Conservation (phyloP, 805 yeast genomes). For the Metschnikowia colocasiae region DNA sequence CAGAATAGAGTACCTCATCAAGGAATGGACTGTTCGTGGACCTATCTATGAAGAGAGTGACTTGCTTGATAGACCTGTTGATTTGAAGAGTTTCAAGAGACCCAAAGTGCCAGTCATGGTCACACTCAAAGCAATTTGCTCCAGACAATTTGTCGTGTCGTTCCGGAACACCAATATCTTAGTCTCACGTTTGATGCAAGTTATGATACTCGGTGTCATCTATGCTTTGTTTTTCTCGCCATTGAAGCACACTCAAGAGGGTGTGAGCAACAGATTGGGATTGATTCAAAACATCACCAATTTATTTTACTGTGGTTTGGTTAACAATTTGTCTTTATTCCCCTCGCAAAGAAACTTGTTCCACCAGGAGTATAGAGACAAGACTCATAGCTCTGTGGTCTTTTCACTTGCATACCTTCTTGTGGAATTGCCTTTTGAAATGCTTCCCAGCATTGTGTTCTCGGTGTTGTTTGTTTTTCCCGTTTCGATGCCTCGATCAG, state of each 20-base stretch:
- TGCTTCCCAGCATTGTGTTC: slow-evolving; percentile 55
- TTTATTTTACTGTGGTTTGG: slow-evolving; percentile 73
- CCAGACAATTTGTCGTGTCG: slow-evolving; percentile 34
- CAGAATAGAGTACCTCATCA: slow-evolving; percentile 26
- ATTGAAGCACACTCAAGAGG: slow-evolving; percentile 35
- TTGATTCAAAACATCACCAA: slow-evolving; percentile 70
- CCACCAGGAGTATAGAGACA: slow-evolving; percentile 74
- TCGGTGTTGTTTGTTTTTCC: slow-evolving; percentile 62
- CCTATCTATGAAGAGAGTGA: slow-evolving; percentile 15
- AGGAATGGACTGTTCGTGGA: slow-evolving; percentile 34
- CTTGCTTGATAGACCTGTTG: slow-evolving; percentile 11
- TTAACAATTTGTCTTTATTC: slow-evolving; percentile 71
- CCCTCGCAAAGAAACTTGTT: slow-evolving; percentile 72
- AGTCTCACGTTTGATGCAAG: slow-evolving; percentile 62
- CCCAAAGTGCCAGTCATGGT: slow-evolving; percentile 20
- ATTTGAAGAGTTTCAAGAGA: slow-evolving; percentile 31
- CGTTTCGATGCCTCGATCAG: slow-evolving; percentile 68
- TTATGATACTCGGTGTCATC: slow-evolving; percentile 58
- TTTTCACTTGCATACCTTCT: slow-evolving; percentile 59
- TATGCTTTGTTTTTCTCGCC: slow-evolving; percentile 61
- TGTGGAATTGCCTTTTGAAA: slow-evolving; percentile 67
- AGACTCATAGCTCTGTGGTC: slow-evolving; percentile 60
- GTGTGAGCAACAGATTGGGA: slow-evolving; percentile 69
- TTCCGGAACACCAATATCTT: slow-evolving; percentile 49
- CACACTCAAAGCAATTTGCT: slow-evolving; percentile 29